Percentiles rank a stretch among this genome's conserved stretches.
phyloP scores from a whole-genome alignment of 1,284 basidiomycete species.

The Schizophyllum amplum region DNA sequence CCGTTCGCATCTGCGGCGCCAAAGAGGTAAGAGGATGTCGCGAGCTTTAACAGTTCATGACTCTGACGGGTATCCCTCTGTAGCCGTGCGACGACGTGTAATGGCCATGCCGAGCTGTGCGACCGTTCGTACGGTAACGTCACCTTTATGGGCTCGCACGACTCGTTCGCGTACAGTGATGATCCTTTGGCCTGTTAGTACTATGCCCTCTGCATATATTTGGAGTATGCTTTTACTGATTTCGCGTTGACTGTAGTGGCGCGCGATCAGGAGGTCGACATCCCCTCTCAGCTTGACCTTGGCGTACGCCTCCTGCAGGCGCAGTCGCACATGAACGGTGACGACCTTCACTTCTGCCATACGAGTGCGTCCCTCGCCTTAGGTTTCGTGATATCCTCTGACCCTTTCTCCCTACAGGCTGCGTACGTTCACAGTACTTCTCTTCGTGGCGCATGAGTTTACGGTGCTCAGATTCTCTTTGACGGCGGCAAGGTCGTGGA shows the following conservation, averaged over 20 bases:
- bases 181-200: constrained; percentile 40
- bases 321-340: constrained; percentile 49
- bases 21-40: not conserved
- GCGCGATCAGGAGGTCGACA: constrained; percentile 52
- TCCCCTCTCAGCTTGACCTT: constrained; percentile 51
- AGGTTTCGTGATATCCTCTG: constrained; percentile 20
- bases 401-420: constrained; percentile 4
- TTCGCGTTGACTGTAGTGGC: constrained; percentile 28
- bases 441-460: not conserved
- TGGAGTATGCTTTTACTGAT: not conserved
- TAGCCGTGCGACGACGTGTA: constrained; percentile 36
- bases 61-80: not conserved
- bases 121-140: constrained; percentile 48
- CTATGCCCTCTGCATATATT: not conserved
- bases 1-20: not conserved
- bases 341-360: constrained; percentile 60
- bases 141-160: constrained; percentile 63
- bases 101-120: constrained; percentile 53
- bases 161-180: constrained; percentile 54
- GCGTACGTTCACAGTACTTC: constrained; percentile 8
- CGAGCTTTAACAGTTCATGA: too few species aligned
- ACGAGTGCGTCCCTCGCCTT: constrained; percentile 28
- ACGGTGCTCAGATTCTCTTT: constrained; percentile 29
- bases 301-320: constrained; percentile 71
- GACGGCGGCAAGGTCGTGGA: constrained; percentile 57